These are phyloP conservation scores for Puccinia sorghi DNA, from an alignment of 1,284 basidiomycete genomes.

Conservation along the genomic window DNA sequence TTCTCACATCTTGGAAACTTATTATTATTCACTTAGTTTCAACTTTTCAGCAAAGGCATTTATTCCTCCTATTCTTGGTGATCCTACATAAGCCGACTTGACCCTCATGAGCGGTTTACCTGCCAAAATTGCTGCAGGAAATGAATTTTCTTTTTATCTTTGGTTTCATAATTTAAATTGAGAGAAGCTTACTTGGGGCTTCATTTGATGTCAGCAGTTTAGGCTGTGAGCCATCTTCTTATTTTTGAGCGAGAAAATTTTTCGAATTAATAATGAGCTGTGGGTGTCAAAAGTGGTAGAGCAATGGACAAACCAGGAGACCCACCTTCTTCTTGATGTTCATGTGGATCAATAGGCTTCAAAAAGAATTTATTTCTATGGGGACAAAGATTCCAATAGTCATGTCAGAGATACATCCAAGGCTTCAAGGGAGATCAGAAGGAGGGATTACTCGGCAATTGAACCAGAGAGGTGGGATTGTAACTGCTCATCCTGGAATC, in stretches of 20 bases:
- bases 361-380: neutral
- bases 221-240: neutral
- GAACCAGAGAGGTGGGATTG: too few relatives aligned
- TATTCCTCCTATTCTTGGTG: neutral
- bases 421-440: neutral
- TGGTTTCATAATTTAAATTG: neutral
- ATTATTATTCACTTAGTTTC: neutral
- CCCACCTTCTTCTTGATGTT: neutral
- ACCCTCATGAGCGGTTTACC: neutral
- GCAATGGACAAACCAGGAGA: neutral
- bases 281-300: neutral
- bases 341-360: neutral
- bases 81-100: neutral
- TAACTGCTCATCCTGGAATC: too few relatives aligned
- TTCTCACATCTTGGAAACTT: neutral
- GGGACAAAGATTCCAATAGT: neutral
- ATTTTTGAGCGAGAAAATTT: neutral
- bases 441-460: neutral
- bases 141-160: neutral
- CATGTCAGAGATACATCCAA: too few relatives aligned
- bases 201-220: neutral
- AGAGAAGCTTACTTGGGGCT: neutral
- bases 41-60: neutral
- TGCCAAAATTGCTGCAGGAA: neutral
- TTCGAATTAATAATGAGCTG: neutral